phyloP scores from a whole-genome alignment of 2,329 filamentous ascomycete species.

The Fusarium newnesense region DNA sequence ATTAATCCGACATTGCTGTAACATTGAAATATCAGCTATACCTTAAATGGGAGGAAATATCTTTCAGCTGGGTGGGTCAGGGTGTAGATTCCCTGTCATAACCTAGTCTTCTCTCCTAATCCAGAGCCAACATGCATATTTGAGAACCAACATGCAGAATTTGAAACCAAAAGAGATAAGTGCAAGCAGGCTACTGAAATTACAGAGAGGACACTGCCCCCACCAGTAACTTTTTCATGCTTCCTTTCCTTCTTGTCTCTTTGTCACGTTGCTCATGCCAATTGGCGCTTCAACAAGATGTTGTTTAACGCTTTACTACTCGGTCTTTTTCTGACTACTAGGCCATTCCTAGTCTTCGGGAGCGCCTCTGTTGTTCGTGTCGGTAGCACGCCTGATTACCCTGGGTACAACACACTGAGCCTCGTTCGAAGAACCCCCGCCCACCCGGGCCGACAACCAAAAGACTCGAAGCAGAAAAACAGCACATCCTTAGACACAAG shows the following conservation, averaged over 20 bases:
- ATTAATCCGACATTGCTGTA: background rate
- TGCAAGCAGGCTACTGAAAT: background rate
- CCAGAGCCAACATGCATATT: background rate
- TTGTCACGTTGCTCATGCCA: background rate
- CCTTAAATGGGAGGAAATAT: background rate
- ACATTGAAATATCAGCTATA: background rate
- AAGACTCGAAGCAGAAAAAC: background rate
- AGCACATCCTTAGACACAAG: background rate
- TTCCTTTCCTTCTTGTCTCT: background rate
- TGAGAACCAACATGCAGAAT: background rate
- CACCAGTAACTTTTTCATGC: fast-evolving
- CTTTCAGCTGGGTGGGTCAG: background rate
- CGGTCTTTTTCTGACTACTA: fast-evolving
- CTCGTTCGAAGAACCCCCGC: background rate
- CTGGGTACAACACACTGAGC: fast-evolving
- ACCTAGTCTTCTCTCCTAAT: background rate
- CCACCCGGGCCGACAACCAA: background rate
- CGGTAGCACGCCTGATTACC: fast-evolving
- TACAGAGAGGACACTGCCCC: background rate
- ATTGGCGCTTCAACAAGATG: background rate
- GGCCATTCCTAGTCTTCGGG: fast-evolving
- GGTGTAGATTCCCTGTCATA: background rate
- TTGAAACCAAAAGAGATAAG: background rate
- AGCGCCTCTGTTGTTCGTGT: background rate
- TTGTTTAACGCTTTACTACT: background rate